phyloP scores from a whole-genome alignment of 2,329 filamentous ascomycete species.

The Mollisia scopiformis region DNA sequence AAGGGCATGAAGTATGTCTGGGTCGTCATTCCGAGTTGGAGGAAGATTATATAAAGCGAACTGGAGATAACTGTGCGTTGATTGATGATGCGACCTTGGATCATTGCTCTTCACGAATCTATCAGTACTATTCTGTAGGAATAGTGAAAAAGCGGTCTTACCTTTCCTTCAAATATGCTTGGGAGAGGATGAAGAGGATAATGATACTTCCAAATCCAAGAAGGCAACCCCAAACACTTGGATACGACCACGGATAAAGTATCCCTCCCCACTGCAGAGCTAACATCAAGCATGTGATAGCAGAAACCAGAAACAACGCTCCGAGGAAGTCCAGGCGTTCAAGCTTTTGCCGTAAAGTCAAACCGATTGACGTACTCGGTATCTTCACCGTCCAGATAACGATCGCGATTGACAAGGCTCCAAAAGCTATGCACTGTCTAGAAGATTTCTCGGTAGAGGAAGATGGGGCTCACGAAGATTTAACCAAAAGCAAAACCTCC shows the following conservation, averaged over 20 bases:
- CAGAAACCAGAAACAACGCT: conserved; percentile 27
- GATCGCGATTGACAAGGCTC: not conserved
- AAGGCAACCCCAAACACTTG: conserved; percentile 36
- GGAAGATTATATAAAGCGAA: conserved; percentile 18
- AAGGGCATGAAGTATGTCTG: conserved; percentile 46
- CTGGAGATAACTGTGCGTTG: not conserved
- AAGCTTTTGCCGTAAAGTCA: conserved; percentile 40
- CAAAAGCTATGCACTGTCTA: not conserved
- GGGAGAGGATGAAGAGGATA: conserved; percentile 41
- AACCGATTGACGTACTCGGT: not conserved
- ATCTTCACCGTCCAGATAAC: not conserved
- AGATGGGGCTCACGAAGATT: conserved; percentile 1
- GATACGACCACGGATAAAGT: conserved; percentile 44
- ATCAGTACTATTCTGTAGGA: too few relatives aligned
- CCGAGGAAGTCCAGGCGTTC: conserved; percentile 39
- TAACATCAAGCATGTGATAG: conserved; percentile 42
- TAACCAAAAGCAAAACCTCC: conserved; percentile 53
- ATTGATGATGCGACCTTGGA: not conserved
- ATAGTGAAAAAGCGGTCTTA: too few relatives aligned
- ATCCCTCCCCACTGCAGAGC: conserved; percentile 49
- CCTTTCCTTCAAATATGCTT: not conserved
- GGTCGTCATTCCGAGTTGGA: conserved; percentile 38
- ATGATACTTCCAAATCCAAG: conserved; percentile 37
- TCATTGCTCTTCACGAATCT: conserved; percentile 13
- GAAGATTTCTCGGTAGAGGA: too few relatives aligned